phyloP scores from a whole-genome alignment of 2,329 filamentous ascomycete species.

The Talaromyces islandicus region DNA sequence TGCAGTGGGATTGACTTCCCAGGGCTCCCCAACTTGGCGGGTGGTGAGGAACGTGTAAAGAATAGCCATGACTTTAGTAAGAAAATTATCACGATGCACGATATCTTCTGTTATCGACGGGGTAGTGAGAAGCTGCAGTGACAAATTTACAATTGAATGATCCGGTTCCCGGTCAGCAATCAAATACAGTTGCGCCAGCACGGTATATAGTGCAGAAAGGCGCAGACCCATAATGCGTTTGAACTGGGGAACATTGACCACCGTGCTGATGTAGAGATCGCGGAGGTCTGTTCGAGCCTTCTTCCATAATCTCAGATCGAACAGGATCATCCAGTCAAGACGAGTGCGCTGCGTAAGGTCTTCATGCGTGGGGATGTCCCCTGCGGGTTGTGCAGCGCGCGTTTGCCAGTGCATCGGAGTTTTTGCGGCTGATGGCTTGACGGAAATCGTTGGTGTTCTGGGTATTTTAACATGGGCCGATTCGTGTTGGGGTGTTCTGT shows the following conservation, averaged over 20 bases:
- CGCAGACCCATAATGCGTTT: constrained; percentile 87
- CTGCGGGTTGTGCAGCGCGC: constrained; percentile 64
- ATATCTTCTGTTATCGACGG: constrained; percentile 95
- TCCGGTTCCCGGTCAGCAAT: constrained; percentile 95
- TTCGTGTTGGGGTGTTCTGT: constrained; percentile 14
- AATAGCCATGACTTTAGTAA: constrained; percentile 92
- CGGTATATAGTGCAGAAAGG: constrained; percentile 93
- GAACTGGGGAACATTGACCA: constrained; percentile 92
- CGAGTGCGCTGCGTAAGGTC: constrained; percentile 85
- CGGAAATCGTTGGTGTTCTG: constrained; percentile 61
- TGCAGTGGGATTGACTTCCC: constrained; percentile 78
- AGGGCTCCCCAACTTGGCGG: constrained; percentile 88
- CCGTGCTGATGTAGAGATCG: constrained; percentile 91
- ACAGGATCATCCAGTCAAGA: constrained; percentile 89
- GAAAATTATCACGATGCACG: constrained; percentile 88
- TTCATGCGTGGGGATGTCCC: constrained; percentile 66
- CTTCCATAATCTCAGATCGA: constrained; percentile 95
- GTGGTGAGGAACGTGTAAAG: constrained; percentile 96
- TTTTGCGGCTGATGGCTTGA: constrained; percentile 37
- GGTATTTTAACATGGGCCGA: constrained; percentile 59
- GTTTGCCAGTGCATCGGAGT: constrained; percentile 78
- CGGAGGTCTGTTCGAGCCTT: constrained; percentile 84
- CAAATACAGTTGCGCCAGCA: constrained; percentile 86
- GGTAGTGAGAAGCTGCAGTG: constrained; percentile 91
- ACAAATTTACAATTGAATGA: constrained; percentile 97